Evolutionary conservation across 805 yeast species (phyloP).

Genomic region (Ogataea neopini): DNA sequence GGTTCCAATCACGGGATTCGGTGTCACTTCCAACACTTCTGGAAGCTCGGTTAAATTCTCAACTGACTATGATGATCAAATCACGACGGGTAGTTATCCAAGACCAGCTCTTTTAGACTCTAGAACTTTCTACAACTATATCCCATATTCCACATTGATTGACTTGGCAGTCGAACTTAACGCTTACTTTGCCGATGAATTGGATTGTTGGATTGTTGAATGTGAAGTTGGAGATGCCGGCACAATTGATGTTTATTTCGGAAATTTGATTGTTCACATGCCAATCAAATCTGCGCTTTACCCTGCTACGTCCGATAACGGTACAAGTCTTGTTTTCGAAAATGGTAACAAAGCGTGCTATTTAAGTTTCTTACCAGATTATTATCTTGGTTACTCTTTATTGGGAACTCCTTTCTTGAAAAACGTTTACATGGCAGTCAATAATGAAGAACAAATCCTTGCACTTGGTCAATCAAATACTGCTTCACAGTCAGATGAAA

Average conservation of each 20-base stretch:
- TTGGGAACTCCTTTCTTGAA: slow-evolving; percentile 62
- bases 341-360: slow-evolving; percentile 60
- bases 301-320: slow-evolving; percentile 39
- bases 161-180: slow-evolving; percentile 68
- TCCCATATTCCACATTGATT: slow-evolving; percentile 59
- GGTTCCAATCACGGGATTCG: slow-evolving; percentile 46
- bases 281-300: slow-evolving; percentile 51
- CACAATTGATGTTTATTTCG: slow-evolving; percentile 52
- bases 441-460: slow-evolving; percentile 53
- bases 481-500: slow-evolving; percentile 2
- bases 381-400: slow-evolving; percentile 47
- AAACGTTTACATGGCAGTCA: slow-evolving; percentile 60
- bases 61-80: slow-evolving; percentile 41
- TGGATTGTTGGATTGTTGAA: slow-evolving; percentile 59
- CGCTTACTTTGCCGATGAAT: slow-evolving; percentile 54
- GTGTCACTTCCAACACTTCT: slow-evolving; percentile 37
- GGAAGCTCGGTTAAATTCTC: slow-evolving; percentile 31
- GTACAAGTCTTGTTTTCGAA: slow-evolving; percentile 44
- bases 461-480: slow-evolving; percentile 55
- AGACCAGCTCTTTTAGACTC: slow-evolving; percentile 63
- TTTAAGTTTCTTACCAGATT: slow-evolving; percentile 51
- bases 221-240: slow-evolving; percentile 58
- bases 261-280: slow-evolving; percentile 48
- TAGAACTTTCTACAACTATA: slow-evolving; percentile 45
- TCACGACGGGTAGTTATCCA: slow-evolving; percentile 38